Conservation (phyloP, 345 rosid species). For the Sisymbrium irio region DNA sequence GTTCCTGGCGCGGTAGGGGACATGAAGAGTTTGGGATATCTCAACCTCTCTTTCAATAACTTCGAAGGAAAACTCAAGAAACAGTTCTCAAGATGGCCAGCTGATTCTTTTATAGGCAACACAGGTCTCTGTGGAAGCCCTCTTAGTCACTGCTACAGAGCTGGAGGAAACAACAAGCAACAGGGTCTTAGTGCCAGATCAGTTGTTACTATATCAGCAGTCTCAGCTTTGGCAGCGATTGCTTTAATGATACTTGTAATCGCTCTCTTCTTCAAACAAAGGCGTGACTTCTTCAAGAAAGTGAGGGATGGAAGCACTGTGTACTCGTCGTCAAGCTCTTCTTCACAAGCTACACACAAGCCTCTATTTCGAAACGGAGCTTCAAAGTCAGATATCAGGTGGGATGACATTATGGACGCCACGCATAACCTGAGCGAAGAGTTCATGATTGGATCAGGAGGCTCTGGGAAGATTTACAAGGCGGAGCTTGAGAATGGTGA, state of each 20-base stretch:
- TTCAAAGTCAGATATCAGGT: constrained; percentile 62
- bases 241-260: constrained; percentile 56
- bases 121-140: constrained; percentile 74
- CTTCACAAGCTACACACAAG: constrained; percentile 62
- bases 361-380: constrained; percentile 58
- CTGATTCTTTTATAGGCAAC: constrained; percentile 66
- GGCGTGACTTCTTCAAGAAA: constrained; percentile 43
- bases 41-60: constrained; percentile 70
- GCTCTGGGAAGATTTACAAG: constrained; percentile 82
- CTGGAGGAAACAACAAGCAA: constrained; percentile 26
- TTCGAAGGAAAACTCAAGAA: constrained; percentile 69
- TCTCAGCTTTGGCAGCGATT: constrained; percentile 61
- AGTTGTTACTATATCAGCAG: constrained; percentile 58
- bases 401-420: constrained; percentile 87
- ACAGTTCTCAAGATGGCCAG: constrained; percentile 80
- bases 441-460: constrained; percentile 88
- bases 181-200: constrained; percentile 47
- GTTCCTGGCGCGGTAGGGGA: constrained; percentile 60
- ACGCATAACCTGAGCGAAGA: constrained; percentile 72
- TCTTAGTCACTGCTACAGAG: constrained; percentile 44
- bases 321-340: constrained; percentile 53
- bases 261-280: constrained; percentile 48
- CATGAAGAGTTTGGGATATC: constrained; percentile 81
- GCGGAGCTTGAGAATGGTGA: constrained; percentile 67
- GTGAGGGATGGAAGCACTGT: constrained; percentile 43